Conservation (phyloP, 2,329 filamentous ascomycete species). For the Anthostomella pinea region DNA sequence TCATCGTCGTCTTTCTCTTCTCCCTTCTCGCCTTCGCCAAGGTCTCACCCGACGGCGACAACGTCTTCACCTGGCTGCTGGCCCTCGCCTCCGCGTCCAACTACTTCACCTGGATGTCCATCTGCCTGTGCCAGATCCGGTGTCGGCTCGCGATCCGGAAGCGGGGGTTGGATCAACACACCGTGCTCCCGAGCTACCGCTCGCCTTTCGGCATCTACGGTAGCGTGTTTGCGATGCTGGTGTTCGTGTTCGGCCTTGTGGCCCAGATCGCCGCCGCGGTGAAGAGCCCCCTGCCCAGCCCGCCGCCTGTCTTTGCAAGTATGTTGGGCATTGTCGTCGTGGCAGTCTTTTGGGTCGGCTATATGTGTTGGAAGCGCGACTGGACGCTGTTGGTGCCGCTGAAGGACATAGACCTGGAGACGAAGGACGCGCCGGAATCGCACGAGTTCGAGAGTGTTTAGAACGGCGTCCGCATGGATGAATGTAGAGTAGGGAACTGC, state of each 20-base stretch:
- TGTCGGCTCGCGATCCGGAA: conserved; percentile 40
- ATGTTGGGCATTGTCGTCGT: conserved; percentile 30
- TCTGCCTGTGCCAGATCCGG: conserved; percentile 44
- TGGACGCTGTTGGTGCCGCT: conserved; percentile 21
- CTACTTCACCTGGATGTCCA: conserved; percentile 48
- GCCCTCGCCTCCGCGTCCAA: conserved; percentile 45
- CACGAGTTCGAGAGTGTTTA: too few relatives aligned
- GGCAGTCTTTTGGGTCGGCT: conserved; percentile 23
- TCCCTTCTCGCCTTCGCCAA: conserved; percentile 45
- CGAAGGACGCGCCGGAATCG: conserved; percentile 1
- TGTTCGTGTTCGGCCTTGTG: conserved; percentile 30
- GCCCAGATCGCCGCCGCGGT: conserved; percentile 30
- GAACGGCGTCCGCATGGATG: too few relatives aligned
- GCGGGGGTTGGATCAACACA: conserved; percentile 35
- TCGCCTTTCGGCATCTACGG: conserved; percentile 28
- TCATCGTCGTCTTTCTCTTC: conserved; percentile 37
- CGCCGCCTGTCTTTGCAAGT: conserved; percentile 23
- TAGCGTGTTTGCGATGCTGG: conserved; percentile 27
- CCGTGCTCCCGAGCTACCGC: conserved; percentile 28
- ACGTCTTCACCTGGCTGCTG: conserved; percentile 45
- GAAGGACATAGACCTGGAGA: conserved; percentile 23
- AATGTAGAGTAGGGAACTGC: too few relatives aligned
- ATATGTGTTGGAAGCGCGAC: conserved; percentile 17
- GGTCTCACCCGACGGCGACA: conserved; percentile 33
- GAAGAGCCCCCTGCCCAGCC: conserved; percentile 15